Conservation (phyloP, 1,284 basidiomycete species). For the Tetrapyrgos nigripes region DNA sequence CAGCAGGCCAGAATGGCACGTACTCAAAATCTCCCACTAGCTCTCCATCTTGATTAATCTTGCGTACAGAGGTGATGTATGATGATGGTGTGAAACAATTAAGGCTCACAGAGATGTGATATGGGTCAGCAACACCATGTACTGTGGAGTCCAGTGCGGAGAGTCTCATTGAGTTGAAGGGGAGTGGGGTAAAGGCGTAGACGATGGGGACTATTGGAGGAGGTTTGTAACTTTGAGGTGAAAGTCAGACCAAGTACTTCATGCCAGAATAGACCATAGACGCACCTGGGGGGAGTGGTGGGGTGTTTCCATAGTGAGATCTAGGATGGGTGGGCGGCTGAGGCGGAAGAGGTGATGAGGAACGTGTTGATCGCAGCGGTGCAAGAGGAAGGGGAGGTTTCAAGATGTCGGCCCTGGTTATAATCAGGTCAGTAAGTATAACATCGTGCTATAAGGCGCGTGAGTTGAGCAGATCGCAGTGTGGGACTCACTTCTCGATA, state of each 20-base stretch:
- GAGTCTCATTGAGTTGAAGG: conserved; percentile 31
- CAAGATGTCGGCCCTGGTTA: neutral
- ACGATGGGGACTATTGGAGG: conserved; percentile 38
- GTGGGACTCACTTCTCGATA: neutral
- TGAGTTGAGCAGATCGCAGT: neutral
- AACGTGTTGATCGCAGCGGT: neutral
- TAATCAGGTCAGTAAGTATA: neutral
- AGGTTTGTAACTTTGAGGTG: conserved; percentile 32
- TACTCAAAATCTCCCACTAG: conserved; percentile 50
- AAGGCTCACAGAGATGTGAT: conserved; percentile 46
- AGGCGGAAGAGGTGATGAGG: conserved; percentile 20
- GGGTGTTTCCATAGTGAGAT: conserved; percentile 27
- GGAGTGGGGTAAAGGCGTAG: conserved; percentile 44
- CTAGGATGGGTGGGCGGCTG: conserved; percentile 29
- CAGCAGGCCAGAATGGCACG: conserved; percentile 13
- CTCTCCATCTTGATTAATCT: conserved; percentile 41
- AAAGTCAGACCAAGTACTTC: neutral
- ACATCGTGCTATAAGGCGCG: no score
- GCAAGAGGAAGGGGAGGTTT: conserved; percentile 14
- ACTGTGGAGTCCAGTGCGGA: conserved; percentile 6
- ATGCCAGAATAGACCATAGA: neutral
- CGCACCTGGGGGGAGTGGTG: conserved; percentile 33
- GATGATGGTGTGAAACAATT: conserved; percentile 50
- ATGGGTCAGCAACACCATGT: conserved; percentile 34
- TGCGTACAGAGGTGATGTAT: conserved; percentile 43